Percentiles rank a stretch among this genome's conserved stretches.
These are phyloP conservation scores for Tolypocladium ovalisporum DNA, from an alignment of 2,329 filamentous ascomycete species.

Conservation along the genomic window DNA sequence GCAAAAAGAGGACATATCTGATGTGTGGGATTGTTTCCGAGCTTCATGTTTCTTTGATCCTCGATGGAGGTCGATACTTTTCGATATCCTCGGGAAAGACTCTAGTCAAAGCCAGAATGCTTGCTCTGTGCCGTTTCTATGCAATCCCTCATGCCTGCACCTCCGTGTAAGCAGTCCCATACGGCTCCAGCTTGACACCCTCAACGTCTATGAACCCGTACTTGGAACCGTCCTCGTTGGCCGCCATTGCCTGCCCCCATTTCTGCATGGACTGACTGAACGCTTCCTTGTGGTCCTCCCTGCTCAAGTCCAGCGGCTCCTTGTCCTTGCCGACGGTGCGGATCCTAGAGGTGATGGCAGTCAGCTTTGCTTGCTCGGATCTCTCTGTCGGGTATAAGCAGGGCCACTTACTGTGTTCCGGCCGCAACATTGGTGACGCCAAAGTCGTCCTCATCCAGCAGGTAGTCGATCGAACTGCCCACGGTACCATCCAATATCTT, in stretches of 20 bases:
- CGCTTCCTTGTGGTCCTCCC: conserved; percentile 16
- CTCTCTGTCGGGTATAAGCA: not conserved
- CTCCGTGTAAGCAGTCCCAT: conserved; percentile 14
- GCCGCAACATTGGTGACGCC: conserved; percentile 17
- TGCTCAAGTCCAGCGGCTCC: conserved; percentile 49
- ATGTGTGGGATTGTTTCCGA: no score
- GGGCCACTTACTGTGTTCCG: conserved; percentile 18
- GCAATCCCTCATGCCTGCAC: not conserved
- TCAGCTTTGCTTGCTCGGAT: not conserved
- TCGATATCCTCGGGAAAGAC: no score
- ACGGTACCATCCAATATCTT: conserved; percentile 17
- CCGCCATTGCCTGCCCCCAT: conserved; percentile 18
- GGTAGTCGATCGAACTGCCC: conserved; percentile 33
- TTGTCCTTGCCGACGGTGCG: conserved; percentile 24
- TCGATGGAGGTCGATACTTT: no score
- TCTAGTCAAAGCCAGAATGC: no score
- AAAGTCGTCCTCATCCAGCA: conserved; percentile 41
- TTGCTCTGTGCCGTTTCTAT: no score
- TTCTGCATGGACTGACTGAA: conserved; percentile 18
- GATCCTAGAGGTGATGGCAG: conserved; percentile 11
- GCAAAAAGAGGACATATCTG: not conserved
- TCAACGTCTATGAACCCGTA: conserved; percentile 20
- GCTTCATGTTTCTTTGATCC: no score
- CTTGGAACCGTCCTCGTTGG: conserved; percentile 18
- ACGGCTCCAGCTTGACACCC: conserved; percentile 19